Base-by-base conservation (phyloP, 352 stramenopile species). In the Phytophthora nicotianae region DNA sequence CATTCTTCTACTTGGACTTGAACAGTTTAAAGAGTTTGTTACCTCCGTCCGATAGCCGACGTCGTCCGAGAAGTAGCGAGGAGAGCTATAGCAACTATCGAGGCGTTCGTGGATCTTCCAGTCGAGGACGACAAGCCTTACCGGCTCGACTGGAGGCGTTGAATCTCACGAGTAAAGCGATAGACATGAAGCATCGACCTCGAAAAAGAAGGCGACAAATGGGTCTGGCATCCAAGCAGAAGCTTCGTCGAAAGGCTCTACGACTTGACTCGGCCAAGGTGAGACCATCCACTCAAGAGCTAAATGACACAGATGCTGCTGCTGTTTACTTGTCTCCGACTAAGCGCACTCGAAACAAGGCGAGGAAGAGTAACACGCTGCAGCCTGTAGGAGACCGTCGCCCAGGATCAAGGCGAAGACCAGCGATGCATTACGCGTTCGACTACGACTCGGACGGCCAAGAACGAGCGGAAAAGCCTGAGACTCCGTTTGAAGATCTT, bases 1-100 rank as follows among this genome's bases (percentile, higher is more conserved):
- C 71, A n/a, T 61, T 82, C 16, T 92, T 92, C 41, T 90, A 88
- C 68, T 60, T 92, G 46, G 79, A 92, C 19, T 64, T 82, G 37
- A 61, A 88, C 20, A 88, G 75, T 29, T 69, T 92, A 17, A 83
- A 82, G 35, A 87, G 74, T 41, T 68, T 92, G 21, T 38, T 90
- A 1, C 81, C 81, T 21, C 68, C 45, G 16, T 54, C 54, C 17
- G 53, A 65, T 17, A 4, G n/a, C 33, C 37, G 62, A 42, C 23
- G 48, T 61, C 63, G 63, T n/a, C 58, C 67, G 5, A 67, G 33
- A 48, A 78, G 71, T 37, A 53, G 51, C 23, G 41, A 70, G 21
- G 62, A 70, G 46, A 58, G 45, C 29, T 56, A 67, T 24, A 58
- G 13, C 27, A 62, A 41, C 16, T 41, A 43, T 61, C 27, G 41